phyloP scores from a whole-genome alignment of 1,284 basidiomycete genomes.

The Marasmius fiardii region DNA sequence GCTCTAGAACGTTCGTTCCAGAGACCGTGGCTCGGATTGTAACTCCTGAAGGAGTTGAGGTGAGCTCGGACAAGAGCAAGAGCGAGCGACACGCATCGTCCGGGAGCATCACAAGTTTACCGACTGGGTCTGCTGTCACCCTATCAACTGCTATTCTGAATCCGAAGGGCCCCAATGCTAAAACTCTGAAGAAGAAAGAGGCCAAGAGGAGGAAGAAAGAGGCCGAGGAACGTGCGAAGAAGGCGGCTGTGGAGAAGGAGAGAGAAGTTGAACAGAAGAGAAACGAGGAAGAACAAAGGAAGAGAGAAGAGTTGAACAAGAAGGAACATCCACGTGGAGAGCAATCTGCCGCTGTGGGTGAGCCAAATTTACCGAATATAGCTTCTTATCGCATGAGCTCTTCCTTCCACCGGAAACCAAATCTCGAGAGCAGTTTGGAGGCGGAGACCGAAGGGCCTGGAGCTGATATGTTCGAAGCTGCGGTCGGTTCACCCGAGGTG shows the following conservation, averaged over 20 bases:
- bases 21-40: constrained; percentile 44
- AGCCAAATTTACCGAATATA: no score
- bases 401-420: no score
- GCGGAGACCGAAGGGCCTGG: no score
- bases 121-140: constrained; percentile 30
- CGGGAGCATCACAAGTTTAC: constrained; percentile 39
- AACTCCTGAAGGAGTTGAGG: constrained; percentile 54
- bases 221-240: constrained; percentile 31
- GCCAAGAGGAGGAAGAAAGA: constrained; percentile 32
- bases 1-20: constrained; percentile 65
- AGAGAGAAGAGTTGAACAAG: constrained; percentile 32
- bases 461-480: no score
- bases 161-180: constrained; percentile 44
- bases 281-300: constrained; percentile 29
- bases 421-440: no score
- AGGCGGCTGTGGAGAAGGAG: constrained; percentile 36
- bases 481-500: constrained; percentile 59
- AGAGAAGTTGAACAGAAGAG: constrained; percentile 42
- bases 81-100: constrained; percentile 37
- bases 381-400: no score
- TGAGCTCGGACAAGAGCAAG: constrained; percentile 52
- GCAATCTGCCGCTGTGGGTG: constrained; percentile 45
- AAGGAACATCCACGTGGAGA: constrained; percentile 33
- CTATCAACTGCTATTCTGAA: constrained; percentile 34
- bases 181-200: constrained; percentile 51